Base-by-base conservation (phyloP, 2,329 filamentous ascomycete species). In the Neospermospora avenae region DNA sequence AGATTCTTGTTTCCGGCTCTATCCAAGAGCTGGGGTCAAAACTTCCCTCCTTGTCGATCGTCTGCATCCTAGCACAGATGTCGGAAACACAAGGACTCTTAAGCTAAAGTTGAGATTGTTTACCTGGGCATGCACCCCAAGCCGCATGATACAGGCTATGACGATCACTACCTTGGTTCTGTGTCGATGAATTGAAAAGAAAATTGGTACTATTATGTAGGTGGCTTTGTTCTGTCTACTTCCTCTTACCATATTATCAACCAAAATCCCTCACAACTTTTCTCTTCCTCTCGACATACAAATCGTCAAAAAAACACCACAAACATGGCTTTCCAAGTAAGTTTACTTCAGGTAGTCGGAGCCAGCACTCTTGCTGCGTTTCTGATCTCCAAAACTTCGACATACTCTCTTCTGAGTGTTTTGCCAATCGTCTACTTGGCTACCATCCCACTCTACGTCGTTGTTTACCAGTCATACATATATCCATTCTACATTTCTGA, bases 401-500 rank as follows among this genome's bases (percentile, higher is more conserved):
- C 57, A 20, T 63, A 59, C 35, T 39, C 58, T 10, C 46, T 66
- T 24, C 13, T 62, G 11, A 41, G 64, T 34, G 42, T 60, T 14
- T 52, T 67, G 11, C 53, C 60, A 4, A 56, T 55, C 54, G 51
- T 68, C 37, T 67, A 66, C 37, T 53, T 64, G 3, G 46, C 61
- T 1, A 63, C 61, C 4, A 53, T 73, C 35, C 66, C 70, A 18
- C 24, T 71, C 13, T 76, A 75, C 58, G 57, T 71, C 28, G 20
- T 72, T 16, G 51, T 76, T 24, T 77, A 74, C 68, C 59, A 68
- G 45, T 72, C 71, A 39, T 76, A 68, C 63, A 71, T 79, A 51
- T 78, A 75, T 55, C 77, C 77, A 1, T 71, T 73, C 58, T 76
- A 77, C 60, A 62, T 78, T 16, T 79, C 77, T 2, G 73, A 75